Conservation (phyloP, 345 rosid species). For the Raphanus sativus region DNA sequence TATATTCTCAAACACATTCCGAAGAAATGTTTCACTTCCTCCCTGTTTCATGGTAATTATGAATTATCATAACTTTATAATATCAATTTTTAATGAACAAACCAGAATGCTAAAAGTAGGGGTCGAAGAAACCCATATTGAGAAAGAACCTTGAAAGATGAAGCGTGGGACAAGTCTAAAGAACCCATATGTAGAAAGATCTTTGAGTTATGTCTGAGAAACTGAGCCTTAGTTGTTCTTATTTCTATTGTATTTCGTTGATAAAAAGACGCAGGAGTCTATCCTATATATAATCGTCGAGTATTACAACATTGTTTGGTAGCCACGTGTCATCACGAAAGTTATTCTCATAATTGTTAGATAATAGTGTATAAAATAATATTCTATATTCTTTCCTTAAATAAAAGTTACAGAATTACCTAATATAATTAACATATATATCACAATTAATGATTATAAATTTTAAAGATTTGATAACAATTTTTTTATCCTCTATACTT, state of each 20-base stretch:
- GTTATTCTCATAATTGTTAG: no score
- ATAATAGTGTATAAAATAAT: no score
- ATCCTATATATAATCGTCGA: no score
- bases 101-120: neutral
- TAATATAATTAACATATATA: no score
- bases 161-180: conserved; percentile 13
- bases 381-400: no score
- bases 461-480: no score
- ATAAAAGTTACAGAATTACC: no score
- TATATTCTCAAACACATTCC: conserved; percentile 59
- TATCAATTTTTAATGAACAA: neutral
- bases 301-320: no score
- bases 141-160: conserved; percentile 24
- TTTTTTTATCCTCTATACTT: no score
- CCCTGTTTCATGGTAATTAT: conserved; percentile 23
- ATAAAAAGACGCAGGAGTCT: neutral
- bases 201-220: neutral
- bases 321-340: no score
- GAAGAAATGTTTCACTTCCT: conserved; percentile 59
- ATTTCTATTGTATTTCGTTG: neutral
- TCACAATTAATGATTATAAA: no score
- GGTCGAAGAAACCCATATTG: neutral
- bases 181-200: conserved; percentile 8
- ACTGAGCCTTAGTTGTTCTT: neutral
- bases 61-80: neutral